Conservation (phyloP, 257 asterid genomes). For the Thymus mandschuricus region DNA sequence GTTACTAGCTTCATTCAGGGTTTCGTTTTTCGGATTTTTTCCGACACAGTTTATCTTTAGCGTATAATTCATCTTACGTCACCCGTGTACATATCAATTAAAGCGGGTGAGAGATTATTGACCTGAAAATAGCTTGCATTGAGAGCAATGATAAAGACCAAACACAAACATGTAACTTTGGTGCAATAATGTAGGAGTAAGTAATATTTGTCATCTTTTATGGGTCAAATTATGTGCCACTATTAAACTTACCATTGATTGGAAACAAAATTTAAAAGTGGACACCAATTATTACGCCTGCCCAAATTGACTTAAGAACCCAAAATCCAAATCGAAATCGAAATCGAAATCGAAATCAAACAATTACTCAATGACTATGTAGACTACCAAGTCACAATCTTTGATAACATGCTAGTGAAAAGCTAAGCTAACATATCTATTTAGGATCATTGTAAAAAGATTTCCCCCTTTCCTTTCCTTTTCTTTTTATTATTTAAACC, state of each 20-base stretch:
- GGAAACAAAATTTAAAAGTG: constrained; percentile 37
- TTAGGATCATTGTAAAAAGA: constrained; percentile 48
- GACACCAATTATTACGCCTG: constrained; percentile 54
- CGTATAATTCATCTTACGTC: too few relatives aligned
- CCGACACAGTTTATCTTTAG: too few relatives aligned
- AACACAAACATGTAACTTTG: constrained; percentile 16
- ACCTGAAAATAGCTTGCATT: too few relatives aligned
- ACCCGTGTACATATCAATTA: too few relatives aligned
- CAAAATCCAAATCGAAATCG: constrained; percentile 47
- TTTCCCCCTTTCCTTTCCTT: constrained; percentile 28
- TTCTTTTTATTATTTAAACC: neutral
- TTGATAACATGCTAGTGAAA: constrained; percentile 61
- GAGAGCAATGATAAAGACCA: too few relatives aligned
- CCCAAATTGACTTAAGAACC: constrained; percentile 52
- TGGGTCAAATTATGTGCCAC: constrained; percentile 39
- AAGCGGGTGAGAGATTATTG: too few relatives aligned
- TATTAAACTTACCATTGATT: constrained; percentile 19
- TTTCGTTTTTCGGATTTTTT: too few relatives aligned
- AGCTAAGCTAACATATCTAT: constrained; percentile 67
- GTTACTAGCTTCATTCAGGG: too few relatives aligned
- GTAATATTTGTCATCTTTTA: constrained; percentile 17
- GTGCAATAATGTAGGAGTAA: constrained; percentile 22
- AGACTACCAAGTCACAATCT: constrained; percentile 50
- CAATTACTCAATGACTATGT: constrained; percentile 49
- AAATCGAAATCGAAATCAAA: constrained; percentile 36